A percentile compares a stretch with the other conserved stretches of the same genome.
Evolutionary conservation across 2,329 filamentous ascomycete genomes (phyloP).

Genomic region (Fusarium verticillioides): DNA sequence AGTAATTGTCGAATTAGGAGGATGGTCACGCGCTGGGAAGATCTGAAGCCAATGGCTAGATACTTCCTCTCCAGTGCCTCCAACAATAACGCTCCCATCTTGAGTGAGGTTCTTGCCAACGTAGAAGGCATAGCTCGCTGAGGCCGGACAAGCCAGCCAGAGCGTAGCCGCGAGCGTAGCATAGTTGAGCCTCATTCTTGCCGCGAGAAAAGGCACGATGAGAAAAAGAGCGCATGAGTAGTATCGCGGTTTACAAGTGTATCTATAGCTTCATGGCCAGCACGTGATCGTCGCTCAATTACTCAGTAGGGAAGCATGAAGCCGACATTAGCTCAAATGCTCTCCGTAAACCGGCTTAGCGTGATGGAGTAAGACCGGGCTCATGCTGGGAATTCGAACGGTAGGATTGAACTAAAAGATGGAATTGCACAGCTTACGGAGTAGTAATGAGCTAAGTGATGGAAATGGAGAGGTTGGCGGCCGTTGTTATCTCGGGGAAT

Average conservation of each 20-base stretch:
- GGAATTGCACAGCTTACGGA: not conserved
- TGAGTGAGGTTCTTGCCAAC: constrained; percentile 58
- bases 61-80: constrained; percentile 60
- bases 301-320: constrained; percentile 14
- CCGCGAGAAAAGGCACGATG: not conserved
- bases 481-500: constrained; percentile 1
- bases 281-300: constrained; percentile 35
- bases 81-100: constrained; percentile 56
- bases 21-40: constrained; percentile 54
- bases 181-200: constrained; percentile 13
- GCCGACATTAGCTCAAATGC: constrained; percentile 3
- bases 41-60: constrained; percentile 60
- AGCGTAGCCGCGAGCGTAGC: constrained; percentile 13
- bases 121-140: constrained; percentile 58
- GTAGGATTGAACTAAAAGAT: not conserved
- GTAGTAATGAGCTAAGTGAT: not conserved
- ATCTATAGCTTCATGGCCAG: constrained; percentile 17
- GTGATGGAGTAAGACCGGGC: not conserved
- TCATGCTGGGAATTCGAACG: not conserved
- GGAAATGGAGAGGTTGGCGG: not conserved
- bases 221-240: constrained; percentile 6
- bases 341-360: not conserved
- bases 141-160: constrained; percentile 26
- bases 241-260: not conserved
- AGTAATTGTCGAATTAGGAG: constrained; percentile 53